Evolutionary conservation across 148 eudicot species (phyloP).

Genomic region (Silene conica): DNA sequence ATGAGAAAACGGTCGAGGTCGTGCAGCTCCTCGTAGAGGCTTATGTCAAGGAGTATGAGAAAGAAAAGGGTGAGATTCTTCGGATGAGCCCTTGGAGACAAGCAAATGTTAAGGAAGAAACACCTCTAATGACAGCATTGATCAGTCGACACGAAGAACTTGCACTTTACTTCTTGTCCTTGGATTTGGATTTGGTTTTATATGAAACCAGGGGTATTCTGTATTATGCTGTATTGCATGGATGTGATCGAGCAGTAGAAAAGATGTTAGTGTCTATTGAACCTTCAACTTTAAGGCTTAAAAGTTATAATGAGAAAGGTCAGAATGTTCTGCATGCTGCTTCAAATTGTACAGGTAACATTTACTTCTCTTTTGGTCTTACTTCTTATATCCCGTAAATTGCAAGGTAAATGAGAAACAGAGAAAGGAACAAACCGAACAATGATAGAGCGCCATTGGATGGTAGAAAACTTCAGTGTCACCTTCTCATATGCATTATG

Average conservation of each 20-base stretch:
- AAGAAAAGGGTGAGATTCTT: background rate
- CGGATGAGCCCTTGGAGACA: constrained; percentile 1
- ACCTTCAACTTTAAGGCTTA: background rate
- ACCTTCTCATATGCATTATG: too few relatives aligned
- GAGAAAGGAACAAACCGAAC: too few relatives aligned
- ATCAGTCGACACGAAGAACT: background rate
- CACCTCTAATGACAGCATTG: background rate
- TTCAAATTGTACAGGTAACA: constrained; percentile 10
- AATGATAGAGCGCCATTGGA: too few relatives aligned
- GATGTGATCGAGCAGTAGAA: constrained; percentile 8
- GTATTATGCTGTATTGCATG: constrained; percentile 3
- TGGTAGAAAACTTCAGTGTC: too few relatives aligned
- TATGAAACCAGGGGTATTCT: background rate
- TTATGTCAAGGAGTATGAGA: constrained; percentile 1
- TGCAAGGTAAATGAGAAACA: too few relatives aligned
- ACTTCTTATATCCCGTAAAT: too few relatives aligned
- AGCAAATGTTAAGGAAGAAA: background rate
- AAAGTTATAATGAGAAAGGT: background rate
- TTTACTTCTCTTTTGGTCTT: too few relatives aligned
- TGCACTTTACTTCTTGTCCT: constrained; percentile 10
- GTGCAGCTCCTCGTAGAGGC: constrained; percentile 12
- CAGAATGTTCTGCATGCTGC: constrained; percentile 15
- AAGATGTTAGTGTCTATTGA: background rate
- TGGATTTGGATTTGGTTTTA: constrained; percentile 4
- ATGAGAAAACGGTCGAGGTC: background rate